Evolutionary conservation across 331 rosid species (phyloP).

Genomic region (Malus hybrid): DNA sequence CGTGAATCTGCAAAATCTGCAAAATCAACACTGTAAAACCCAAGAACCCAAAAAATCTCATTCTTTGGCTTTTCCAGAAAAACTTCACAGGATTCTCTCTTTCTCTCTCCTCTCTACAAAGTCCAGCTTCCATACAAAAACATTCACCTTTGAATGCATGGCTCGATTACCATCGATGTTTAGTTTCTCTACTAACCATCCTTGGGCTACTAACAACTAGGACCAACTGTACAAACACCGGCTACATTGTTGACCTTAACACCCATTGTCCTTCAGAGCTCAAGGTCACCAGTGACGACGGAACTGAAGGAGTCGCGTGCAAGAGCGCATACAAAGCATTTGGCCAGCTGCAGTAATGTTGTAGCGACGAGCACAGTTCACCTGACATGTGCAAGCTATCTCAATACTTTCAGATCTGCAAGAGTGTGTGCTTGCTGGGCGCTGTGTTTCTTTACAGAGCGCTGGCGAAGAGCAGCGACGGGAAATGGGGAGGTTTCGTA

Average conservation of each 20-base stretch:
- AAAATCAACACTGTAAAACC: too few relatives aligned
- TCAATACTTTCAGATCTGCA: slow-evolving; percentile 47
- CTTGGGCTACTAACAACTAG: slow-evolving; percentile 23
- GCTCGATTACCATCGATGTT: slow-evolving; percentile 13
- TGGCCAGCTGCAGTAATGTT: slow-evolving; percentile 56
- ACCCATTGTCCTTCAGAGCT: slow-evolving; percentile 74
- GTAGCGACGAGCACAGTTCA: slow-evolving; percentile 59
- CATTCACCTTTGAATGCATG: slow-evolving; percentile 5
- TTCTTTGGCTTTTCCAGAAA: background rate
- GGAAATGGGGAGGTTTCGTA: too few relatives aligned
- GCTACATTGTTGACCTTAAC: slow-evolving; percentile 63
- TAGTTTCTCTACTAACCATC: slow-evolving; percentile 28
- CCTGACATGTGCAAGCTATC: slow-evolving; percentile 75
- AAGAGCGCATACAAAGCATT: slow-evolving; percentile 90
- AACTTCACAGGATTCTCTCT: background rate
- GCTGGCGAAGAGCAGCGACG: too few relatives aligned
- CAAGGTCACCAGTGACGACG: slow-evolving; percentile 38
- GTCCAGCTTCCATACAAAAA: background rate
- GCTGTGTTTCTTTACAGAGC: too few relatives aligned
- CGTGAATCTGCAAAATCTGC: too few relatives aligned
- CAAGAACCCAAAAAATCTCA: too few relatives aligned
- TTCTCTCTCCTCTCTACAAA: background rate
- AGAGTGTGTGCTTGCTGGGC: slow-evolving; percentile 38
- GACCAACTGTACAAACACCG: slow-evolving; percentile 52
- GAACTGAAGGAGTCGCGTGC: slow-evolving; percentile 50